Conservation (phyloP, 2,329 filamentous ascomycete species). For the Capronia epimyces region DNA sequence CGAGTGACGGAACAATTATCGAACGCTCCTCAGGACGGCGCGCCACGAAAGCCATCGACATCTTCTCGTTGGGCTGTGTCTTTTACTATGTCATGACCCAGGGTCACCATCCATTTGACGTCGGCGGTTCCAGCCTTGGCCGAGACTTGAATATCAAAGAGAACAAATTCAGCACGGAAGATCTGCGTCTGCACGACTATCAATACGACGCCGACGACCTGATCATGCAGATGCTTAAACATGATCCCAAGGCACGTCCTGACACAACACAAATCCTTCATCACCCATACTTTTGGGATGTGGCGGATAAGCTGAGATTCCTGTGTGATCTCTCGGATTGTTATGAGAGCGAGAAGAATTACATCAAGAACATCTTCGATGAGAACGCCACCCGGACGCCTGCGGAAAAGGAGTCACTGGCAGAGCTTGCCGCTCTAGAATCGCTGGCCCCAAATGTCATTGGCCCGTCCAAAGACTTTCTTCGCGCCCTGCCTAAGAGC, state of each 20-base stretch:
- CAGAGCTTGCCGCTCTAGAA: slow-evolving; percentile 49
- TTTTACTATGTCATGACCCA: slow-evolving; percentile 98
- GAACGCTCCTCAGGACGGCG: slow-evolving; percentile 61
- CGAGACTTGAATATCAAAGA: slow-evolving; percentile 97
- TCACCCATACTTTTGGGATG: slow-evolving; percentile 94
- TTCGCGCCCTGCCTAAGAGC: slow-evolving; percentile 66
- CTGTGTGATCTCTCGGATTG: slow-evolving; percentile 96
- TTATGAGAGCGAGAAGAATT: slow-evolving; percentile 75
- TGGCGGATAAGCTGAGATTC: slow-evolving; percentile 83
- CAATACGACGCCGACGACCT: slow-evolving; percentile 82
- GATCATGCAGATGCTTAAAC: slow-evolving; percentile 71
- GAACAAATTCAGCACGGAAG: slow-evolving; percentile 66
- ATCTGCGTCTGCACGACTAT: slow-evolving; percentile 72
- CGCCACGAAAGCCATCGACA: slow-evolving; percentile 92
- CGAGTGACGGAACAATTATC: slow-evolving; percentile 49
- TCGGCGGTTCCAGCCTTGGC: slow-evolving; percentile 80
- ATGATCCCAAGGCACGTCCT: slow-evolving; percentile 62
- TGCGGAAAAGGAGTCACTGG: slow-evolving; percentile 23
- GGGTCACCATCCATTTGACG: slow-evolving; percentile 87
- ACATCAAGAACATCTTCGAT: slow-evolving; percentile 25
- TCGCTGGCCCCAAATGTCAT: slow-evolving; percentile 46
- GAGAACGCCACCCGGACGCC: slow-evolving; percentile 23
- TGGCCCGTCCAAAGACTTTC: slow-evolving; percentile 58
- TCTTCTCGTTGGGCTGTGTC: slow-evolving; percentile 94
- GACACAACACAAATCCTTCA: slow-evolving; percentile 74